Evolutionary conservation across 148 eudicot species (phyloP).

Genomic region (Vaccinium macrocarpon): DNA sequence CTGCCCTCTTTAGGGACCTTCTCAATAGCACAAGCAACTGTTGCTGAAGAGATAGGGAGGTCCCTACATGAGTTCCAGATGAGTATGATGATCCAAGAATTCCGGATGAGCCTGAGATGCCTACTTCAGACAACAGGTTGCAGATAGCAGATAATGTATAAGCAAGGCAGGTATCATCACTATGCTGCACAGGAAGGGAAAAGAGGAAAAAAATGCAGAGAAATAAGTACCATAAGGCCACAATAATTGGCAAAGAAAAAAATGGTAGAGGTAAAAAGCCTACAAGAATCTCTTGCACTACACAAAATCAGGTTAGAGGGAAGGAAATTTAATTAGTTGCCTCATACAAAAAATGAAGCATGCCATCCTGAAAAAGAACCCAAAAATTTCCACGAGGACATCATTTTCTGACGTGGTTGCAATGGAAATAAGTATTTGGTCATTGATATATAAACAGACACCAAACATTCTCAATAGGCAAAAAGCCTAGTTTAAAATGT

Average conservation of each 20-base stretch:
- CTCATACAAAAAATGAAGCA: not conserved
- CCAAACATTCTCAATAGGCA: not conserved
- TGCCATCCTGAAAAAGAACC: not conserved
- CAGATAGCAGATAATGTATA: slow-evolving; percentile 85
- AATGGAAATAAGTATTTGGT: not conserved
- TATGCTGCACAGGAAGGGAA: slow-evolving; percentile 57
- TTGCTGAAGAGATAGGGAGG: slow-evolving; percentile 74
- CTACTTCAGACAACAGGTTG: slow-evolving; percentile 77
- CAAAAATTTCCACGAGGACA: not conserved
- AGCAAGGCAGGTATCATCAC: slow-evolving; percentile 88
- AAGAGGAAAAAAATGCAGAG: not conserved
- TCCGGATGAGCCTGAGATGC: slow-evolving; percentile 64
- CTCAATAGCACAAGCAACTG: slow-evolving; percentile 76
- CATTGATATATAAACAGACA: not conserved
- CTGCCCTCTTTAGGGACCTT: slow-evolving; percentile 82
- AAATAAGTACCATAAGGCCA: slow-evolving; percentile 14
- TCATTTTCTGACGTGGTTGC: not conserved
- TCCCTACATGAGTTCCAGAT: slow-evolving; percentile 57
- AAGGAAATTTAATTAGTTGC: not conserved
- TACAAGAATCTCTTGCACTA: not conserved
- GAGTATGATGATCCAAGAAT: slow-evolving; percentile 78
- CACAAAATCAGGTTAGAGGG: not conserved
- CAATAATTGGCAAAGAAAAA: slow-evolving; percentile 15
- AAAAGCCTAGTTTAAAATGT: not conserved
- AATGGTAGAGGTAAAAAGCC: not conserved